Base-by-base conservation (phyloP, 495 filamentous ascomycete genomes). In the Gamarada debralockiae region DNA sequence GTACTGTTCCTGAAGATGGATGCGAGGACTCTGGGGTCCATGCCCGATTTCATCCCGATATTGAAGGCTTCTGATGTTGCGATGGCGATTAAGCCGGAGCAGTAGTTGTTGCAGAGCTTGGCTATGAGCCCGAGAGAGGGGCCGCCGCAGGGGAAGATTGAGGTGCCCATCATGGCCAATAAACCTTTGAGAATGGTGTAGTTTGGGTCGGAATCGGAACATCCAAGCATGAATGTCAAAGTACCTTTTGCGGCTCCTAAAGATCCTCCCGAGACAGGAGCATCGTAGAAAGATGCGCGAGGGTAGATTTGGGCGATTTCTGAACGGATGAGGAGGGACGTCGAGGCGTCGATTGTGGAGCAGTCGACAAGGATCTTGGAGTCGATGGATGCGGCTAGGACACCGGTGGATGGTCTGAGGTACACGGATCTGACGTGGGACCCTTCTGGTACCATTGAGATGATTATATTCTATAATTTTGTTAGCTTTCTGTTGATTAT, bases 71-170 rank as follows among this genome's bases (percentile, higher is more conserved):
- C 79, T 2, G 73, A 64, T 15, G 63, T 67, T 0, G 74, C 76
- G 27, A 83, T 73, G 0, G 77, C 70, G 54, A 80, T 81, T 3
- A 79, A 62, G 12, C 72, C 73, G 3, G 70, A 74, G 25, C 72
- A 66, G 58, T 81, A 81, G 56, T 80, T 81, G 57, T 81, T 81
- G 50, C 66, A 76, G 1, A 81, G 65, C 55, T 80, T 81, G 1
- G 77, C 74, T 6, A 75, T 70, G 3, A 83, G 69, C 0, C 78
- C 77, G 0, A 76, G 67, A 1, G 72, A 73, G 3, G 71, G 68
- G 0, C 67, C 70, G 20, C 77, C 77, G 56, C 79, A 81, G 21
- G 75, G 67, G 24, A 81, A 73, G 17, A 79, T 60, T 24, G 69
- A 63, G 42, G 61, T 61, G 13, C 76, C 78, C 73, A 80, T 78